Base-by-base conservation (phyloP, 2,329 filamentous ascomycete species). In the Diaporthe vaccinii region DNA sequence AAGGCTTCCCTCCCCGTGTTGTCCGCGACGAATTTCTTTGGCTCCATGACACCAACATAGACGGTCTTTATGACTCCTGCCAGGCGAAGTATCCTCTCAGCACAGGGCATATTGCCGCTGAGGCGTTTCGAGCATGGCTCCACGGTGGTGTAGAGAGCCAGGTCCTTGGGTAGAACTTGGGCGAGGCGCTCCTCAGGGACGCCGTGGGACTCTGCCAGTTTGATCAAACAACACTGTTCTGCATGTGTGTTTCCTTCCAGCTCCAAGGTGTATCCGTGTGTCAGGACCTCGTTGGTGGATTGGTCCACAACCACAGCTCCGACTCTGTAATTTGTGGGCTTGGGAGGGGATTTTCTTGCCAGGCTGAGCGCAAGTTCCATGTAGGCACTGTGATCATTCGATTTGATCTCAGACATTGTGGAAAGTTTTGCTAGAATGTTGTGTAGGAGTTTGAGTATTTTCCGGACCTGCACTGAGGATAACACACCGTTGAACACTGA, bases 221-320 rank as follows among this genome's bases (percentile, higher is more conserved):
- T 98, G 67, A 92, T 84, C 74, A 99, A 89, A 81, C 95, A 98
- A 83, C 93, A 96, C 85, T 99, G 95, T 82, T 99, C 97, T 4
- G 97, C 97, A 82, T 99, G 97, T 0, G 97, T 98, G 85, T 99
- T 99, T 57, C 96, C 97, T 0, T 92, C 89, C 5, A 96, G 91
- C 84, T 99, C 96, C 75, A 98, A 89, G 0, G 97, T 98, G 85
- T 96, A 98, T 73, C 97, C 96, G 2, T 94, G 94, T 0, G 94
- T 91, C 39, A 97, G 87, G 75, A 97, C 87, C 36, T 85, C 82
- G 79, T 91, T 88, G 49, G 86, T 88, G 57, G 84, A 84, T 20
- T 87, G 82, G 75, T 91, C 88, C 28, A 97, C 89, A 53, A 98
- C 88, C n/a, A 98, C 84, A n/a, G 97, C 97, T 57, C 97, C 97